Conservation (phyloP, 2,329 filamentous ascomycete genomes). For the Cordyceps farinosa region DNA sequence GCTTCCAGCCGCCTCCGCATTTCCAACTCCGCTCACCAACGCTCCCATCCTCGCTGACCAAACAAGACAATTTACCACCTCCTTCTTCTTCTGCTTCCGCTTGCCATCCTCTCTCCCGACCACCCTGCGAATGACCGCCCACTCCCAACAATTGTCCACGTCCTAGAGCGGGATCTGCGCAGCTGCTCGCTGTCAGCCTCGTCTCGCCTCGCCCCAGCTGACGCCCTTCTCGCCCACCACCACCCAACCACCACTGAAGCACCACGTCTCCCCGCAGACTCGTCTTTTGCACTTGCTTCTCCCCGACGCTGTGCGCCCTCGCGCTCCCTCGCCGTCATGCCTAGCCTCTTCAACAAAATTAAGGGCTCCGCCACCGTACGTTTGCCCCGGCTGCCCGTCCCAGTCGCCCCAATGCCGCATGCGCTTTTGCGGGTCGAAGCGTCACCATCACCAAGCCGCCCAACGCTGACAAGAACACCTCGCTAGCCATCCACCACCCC, state of each 20-base stretch:
- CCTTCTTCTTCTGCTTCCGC: neutral
- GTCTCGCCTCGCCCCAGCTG: conserved; percentile 14
- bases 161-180: conserved; percentile 8
- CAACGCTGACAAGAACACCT: conserved; percentile 32
- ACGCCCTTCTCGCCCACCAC: conserved; percentile 5
- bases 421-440: conserved; percentile 13
- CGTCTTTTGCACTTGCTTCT: conserved; percentile 15
- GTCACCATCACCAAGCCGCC: conserved; percentile 13
- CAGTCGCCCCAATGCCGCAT: conserved; percentile 25
- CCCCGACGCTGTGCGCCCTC: conserved; percentile 23
- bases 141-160: neutral
- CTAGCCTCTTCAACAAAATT: conserved; percentile 57
- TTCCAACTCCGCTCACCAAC: conserved; percentile 9
- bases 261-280: conserved; percentile 7
- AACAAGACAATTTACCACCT: neutral
- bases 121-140: neutral
- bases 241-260: conserved; percentile 9
- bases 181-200: conserved; percentile 12
- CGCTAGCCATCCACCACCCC: conserved; percentile 42
- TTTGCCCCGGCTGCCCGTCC: conserved; percentile 24
- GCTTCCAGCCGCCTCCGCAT: conserved; percentile 7
- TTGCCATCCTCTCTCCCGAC: neutral
- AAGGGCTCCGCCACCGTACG: conserved; percentile 54
- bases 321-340: conserved; percentile 39
- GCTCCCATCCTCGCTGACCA: neutral